phyloP scores from a whole-genome alignment of 1,139 yeast genomes.

The Geotrichum reessii region DNA sequence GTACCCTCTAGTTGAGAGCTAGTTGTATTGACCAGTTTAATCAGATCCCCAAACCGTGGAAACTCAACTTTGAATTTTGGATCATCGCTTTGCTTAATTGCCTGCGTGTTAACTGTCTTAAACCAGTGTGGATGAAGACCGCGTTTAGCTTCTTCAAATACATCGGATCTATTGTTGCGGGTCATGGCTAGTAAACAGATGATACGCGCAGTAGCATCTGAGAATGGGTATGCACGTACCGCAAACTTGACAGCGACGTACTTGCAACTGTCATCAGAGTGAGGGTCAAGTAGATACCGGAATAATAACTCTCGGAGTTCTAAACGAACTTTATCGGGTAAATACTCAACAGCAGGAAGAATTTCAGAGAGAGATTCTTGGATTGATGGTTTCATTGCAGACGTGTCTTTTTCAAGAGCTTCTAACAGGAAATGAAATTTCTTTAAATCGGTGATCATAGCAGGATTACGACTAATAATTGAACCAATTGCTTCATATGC shows the following conservation, averaged over 20 bases:
- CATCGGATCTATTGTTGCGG: conserved; percentile 55
- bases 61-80: conserved; percentile 23
- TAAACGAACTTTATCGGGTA: conserved; percentile 40
- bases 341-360: conserved; percentile 44
- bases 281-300: conserved; percentile 36
- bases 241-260: conserved; percentile 62
- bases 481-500: conserved; percentile 78
- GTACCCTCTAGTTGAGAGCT: conserved; percentile 8
- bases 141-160: conserved; percentile 70
- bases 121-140: conserved; percentile 82
- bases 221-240: conserved; percentile 61
- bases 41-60: conserved; percentile 31
- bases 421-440: conserved; percentile 60
- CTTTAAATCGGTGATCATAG: conserved; percentile 35
- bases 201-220: conserved; percentile 62
- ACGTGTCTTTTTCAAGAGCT: conserved; percentile 59
- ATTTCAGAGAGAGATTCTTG: conserved; percentile 68
- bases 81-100: conserved; percentile 15
- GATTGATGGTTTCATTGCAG: conserved; percentile 60
- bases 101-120: conserved; percentile 31
- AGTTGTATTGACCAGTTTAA: conserved; percentile 12
- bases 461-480: conserved; percentile 49
- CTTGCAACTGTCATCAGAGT: conserved; percentile 41
- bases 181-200: conserved; percentile 64
- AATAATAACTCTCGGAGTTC: conserved; percentile 45